phyloP scores from a whole-genome alignment of 805 yeast genomes.

The Suhomyces sp. region DNA sequence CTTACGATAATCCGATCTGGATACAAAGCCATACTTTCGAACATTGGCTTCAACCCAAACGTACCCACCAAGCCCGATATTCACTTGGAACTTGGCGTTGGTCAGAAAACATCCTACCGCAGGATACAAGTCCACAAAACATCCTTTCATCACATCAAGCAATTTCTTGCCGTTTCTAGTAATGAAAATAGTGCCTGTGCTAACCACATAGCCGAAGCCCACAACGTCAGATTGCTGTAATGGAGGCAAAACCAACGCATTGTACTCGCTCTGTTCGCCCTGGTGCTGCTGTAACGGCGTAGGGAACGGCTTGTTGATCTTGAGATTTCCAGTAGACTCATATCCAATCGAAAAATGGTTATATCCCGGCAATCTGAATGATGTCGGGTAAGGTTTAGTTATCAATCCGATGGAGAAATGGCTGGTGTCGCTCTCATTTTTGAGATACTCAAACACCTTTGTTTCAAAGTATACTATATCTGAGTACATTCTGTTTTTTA shows the following conservation, averaged over 20 bases:
- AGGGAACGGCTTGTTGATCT: conserved; percentile 63
- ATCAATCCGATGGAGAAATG: conserved; percentile 64
- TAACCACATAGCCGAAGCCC: conserved; percentile 51
- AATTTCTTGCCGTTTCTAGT: conserved; percentile 56
- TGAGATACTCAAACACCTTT: conserved; percentile 34
- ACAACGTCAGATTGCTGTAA: conserved; percentile 51
- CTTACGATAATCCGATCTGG: conserved; percentile 40
- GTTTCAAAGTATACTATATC: conserved; percentile 62
- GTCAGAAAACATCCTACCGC: conserved; percentile 51
- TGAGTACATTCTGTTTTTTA: conserved; percentile 27
- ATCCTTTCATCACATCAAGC: conserved; percentile 48
- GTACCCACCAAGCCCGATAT: conserved; percentile 43
- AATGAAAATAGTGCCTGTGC: conserved; percentile 48
- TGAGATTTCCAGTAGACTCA: conserved; percentile 68
- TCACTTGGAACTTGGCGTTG: conserved; percentile 41
- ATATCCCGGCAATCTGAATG: conserved; percentile 71
- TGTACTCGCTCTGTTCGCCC: conserved; percentile 38
- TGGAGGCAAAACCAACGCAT: conserved; percentile 50
- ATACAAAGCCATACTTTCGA: conserved; percentile 54
- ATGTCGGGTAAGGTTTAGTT: conserved; percentile 68
- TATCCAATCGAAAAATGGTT: conserved; percentile 67
- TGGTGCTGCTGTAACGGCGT: conserved; percentile 43
- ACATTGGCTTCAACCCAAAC: conserved; percentile 53
- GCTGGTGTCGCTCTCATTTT: conserved; percentile 33
- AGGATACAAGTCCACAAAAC: conserved; percentile 50